These are phyloP conservation scores for Fusarium mundagurra DNA, from an alignment of 2,329 filamentous ascomycete genomes.

Conservation along the genomic window DNA sequence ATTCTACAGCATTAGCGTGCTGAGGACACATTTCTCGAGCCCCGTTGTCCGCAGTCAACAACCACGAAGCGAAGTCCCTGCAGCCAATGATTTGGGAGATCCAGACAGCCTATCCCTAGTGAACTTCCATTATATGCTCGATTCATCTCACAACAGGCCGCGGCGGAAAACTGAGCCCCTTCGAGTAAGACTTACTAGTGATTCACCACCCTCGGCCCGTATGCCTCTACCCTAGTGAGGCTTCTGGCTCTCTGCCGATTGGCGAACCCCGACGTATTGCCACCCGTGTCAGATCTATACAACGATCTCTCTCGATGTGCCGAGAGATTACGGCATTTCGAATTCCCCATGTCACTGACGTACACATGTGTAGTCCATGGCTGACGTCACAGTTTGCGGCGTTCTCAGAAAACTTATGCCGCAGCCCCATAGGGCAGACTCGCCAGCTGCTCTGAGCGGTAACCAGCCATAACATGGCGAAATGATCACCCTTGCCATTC, in stretches of 20 bases:
- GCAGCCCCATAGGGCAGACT: background rate
- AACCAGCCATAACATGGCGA: background rate
- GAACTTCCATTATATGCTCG: background rate
- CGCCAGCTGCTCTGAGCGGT: accelerated
- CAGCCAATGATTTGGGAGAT: background rate
- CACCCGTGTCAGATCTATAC: background rate
- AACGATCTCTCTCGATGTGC: background rate
- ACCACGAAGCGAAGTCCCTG: background rate
- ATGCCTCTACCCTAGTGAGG: accelerated
- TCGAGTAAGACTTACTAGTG: background rate
- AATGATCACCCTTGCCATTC: accelerated
- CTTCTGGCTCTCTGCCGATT: background rate
- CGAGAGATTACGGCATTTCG: background rate
- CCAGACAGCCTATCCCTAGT: background rate
- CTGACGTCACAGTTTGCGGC: background rate
- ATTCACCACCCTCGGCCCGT: background rate
- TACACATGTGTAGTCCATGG: background rate
- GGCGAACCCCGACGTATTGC: too few relatives aligned
- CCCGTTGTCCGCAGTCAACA: background rate
- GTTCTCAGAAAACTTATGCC: background rate
- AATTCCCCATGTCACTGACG: background rate
- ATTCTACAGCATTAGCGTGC: background rate
- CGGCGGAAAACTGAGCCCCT: accelerated
- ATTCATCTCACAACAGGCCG: background rate
- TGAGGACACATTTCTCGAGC: background rate